Conservation (phyloP, 164 flowering plant genomes). For the Brasenia schreberi region DNA sequence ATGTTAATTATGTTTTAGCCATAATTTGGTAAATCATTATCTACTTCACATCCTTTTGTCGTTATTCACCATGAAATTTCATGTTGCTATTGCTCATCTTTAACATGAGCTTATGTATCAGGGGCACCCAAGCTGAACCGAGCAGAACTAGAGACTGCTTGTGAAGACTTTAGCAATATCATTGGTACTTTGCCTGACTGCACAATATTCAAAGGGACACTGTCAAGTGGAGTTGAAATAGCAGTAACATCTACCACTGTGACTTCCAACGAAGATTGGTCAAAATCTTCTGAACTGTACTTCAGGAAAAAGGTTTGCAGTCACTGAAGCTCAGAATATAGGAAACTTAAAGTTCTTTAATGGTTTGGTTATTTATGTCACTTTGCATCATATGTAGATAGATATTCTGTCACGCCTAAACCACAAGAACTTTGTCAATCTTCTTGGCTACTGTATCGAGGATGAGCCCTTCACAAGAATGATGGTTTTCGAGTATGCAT, state of each 20-base stretch:
- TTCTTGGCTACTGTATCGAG: constrained; percentile 88
- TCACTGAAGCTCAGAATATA: not conserved
- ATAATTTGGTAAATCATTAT: too few relatives aligned
- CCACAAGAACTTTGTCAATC: constrained; percentile 93
- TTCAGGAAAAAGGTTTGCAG: constrained; percentile 21
- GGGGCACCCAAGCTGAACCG: constrained; percentile 24
- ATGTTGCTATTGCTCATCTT: too few relatives aligned
- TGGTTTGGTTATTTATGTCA: not conserved
- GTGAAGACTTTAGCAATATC: constrained; percentile 31
- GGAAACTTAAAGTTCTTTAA: not conserved
- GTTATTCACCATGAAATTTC: too few relatives aligned
- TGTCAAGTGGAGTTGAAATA: constrained; percentile 34
- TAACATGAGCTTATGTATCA: constrained; percentile 1
- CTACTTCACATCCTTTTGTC: too few relatives aligned
- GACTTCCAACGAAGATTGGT: constrained; percentile 22
- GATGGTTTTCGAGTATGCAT: constrained; percentile 97
- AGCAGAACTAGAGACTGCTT: constrained; percentile 19
- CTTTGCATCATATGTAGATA: constrained; percentile 28
- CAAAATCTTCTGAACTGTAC: constrained; percentile 14
- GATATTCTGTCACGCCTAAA: constrained; percentile 68
- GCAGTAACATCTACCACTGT: constrained; percentile 19
- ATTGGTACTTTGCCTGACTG: constrained; percentile 9
- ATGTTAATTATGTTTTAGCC: too few relatives aligned
- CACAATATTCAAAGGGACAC: constrained; percentile 26
- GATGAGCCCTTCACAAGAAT: constrained; percentile 71